A percentile compares a stretch with the other conserved stretches of the same genome.
phyloP scores from a whole-genome alignment of 345 rosid genomes.

The Psidium friedrichsthalianum region DNA sequence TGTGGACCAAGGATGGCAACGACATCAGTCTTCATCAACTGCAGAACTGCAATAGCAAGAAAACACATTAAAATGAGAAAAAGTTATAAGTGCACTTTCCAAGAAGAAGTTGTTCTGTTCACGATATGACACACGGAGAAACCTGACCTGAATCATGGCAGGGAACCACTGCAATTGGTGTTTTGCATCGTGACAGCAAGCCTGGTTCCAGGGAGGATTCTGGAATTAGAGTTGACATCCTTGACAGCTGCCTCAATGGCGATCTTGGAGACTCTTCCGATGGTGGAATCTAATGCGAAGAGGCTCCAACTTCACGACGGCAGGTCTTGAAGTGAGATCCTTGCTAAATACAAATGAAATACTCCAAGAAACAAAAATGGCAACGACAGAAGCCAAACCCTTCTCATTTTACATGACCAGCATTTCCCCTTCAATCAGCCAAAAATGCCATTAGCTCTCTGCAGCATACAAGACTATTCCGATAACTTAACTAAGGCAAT shows the following conservation, averaged over 20 bases:
- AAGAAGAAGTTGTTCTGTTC: not conserved
- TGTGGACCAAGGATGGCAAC: slow-evolving; percentile 86
- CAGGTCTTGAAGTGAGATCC: slow-evolving; percentile 48
- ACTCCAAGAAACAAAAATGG: slow-evolving; percentile 18
- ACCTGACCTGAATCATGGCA: slow-evolving; percentile 77
- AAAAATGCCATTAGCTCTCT: not conserved
- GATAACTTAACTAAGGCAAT: not conserved
- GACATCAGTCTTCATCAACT: slow-evolving; percentile 70
- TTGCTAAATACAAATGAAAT: slow-evolving; percentile 19
- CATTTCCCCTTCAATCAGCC: not conserved
- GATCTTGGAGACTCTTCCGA: slow-evolving; percentile 78
- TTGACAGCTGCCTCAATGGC: slow-evolving; percentile 82
- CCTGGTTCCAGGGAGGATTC: slow-evolving; percentile 50
- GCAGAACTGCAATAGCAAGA: slow-evolving; percentile 38
- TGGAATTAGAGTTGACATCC: slow-evolving; percentile 65
- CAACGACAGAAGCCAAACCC: slow-evolving; percentile 15
- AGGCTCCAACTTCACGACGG: slow-evolving; percentile 63
- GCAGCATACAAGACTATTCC: not conserved
- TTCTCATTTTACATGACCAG: slow-evolving; percentile 17
- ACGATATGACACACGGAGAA: not conserved
- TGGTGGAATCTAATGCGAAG: slow-evolving; percentile 47
- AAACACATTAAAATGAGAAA: not conserved
- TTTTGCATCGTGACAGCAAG: slow-evolving; percentile 33
- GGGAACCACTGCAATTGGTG: slow-evolving; percentile 73
- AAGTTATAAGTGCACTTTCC: not conserved